Conservation (phyloP, 1,284 basidiomycete genomes). For the Cutaneotrichosporon cutaneum region DNA sequence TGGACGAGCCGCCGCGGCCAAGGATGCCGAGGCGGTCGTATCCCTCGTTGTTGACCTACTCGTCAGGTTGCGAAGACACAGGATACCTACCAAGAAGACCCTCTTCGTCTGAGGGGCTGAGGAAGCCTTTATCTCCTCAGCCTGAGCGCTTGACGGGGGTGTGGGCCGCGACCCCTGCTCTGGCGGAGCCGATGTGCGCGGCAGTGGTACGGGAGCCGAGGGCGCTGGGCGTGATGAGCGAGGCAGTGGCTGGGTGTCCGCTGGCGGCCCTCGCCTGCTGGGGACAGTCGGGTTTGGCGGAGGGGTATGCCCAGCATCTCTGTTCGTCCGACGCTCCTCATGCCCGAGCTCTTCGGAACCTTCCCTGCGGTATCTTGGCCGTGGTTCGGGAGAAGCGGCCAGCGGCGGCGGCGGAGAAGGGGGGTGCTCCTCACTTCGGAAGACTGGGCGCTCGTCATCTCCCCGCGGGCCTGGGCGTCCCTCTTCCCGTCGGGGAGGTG, state of each 20-base stretch:
- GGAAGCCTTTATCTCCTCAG: neutral
- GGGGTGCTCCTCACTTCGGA: neutral
- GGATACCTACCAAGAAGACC: neutral
- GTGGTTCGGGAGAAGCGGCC: neutral
- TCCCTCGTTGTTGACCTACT: slow-evolving; percentile 70
- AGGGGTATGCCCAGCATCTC: neutral
- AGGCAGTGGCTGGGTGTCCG: neutral
- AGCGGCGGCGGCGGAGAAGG: neutral
- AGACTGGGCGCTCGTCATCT: neutral
- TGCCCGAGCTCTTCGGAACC: neutral
- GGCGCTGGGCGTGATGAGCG: neutral
- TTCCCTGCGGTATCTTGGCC: neutral
- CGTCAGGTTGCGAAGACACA: neutral
- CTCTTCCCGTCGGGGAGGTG: neutral
- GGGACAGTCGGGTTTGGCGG: neutral
- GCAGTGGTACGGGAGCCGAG: neutral
- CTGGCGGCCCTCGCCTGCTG: neutral
- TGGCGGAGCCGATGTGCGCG: neutral
- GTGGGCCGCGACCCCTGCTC: neutral
- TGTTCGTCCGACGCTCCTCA: neutral
- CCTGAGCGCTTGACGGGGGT: neutral
- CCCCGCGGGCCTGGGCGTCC: neutral
- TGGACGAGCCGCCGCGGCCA: slow-evolving; percentile 89
- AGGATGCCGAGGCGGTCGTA: slow-evolving; percentile 83
- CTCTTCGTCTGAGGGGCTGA: neutral